Evolutionary conservation across 2,329 filamentous ascomycete species (phyloP).

Genomic region (Phyllosticta capitalensis): DNA sequence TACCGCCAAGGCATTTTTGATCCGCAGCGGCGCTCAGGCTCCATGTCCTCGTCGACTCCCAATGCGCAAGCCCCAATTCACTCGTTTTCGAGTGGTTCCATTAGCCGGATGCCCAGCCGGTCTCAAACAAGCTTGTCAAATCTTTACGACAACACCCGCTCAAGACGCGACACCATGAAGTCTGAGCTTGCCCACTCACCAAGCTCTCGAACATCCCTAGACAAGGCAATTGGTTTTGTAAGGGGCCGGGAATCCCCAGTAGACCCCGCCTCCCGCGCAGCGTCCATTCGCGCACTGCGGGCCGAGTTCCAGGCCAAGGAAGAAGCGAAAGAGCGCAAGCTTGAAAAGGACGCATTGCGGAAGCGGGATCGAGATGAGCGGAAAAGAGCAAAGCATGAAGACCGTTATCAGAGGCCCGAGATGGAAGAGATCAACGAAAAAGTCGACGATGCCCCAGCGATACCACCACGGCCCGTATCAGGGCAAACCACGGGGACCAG

Average conservation of each 20-base stretch:
- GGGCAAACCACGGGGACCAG: background rate
- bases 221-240: constrained; percentile 45
- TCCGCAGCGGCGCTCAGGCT: constrained; percentile 33
- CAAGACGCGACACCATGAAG: constrained; percentile 41
- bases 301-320: constrained; percentile 51
- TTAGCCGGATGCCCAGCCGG: constrained; percentile 39
- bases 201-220: constrained; percentile 46
- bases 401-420: constrained; percentile 32
- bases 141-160: constrained; percentile 30
- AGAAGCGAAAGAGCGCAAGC: constrained; percentile 45
- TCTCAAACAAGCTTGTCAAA: constrained; percentile 46
- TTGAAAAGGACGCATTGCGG: constrained; percentile 43
- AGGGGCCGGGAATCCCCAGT: constrained; percentile 37
- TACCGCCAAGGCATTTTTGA: constrained; percentile 29
- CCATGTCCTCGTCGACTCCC: constrained; percentile 31
- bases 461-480: constrained; percentile 21
- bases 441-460: constrained; percentile 23
- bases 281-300: constrained; percentile 46
- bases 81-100: constrained; percentile 26
- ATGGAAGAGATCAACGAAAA: constrained; percentile 23
- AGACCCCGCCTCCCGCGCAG: constrained; percentile 45
- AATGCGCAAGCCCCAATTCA: constrained; percentile 25
- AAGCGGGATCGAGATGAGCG: constrained; percentile 28
- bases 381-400: constrained; percentile 35
- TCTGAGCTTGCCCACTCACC: constrained; percentile 41